phyloP scores from a whole-genome alignment of 2,329 filamentous ascomycete genomes.

The Trichocomaceae sp. region DNA sequence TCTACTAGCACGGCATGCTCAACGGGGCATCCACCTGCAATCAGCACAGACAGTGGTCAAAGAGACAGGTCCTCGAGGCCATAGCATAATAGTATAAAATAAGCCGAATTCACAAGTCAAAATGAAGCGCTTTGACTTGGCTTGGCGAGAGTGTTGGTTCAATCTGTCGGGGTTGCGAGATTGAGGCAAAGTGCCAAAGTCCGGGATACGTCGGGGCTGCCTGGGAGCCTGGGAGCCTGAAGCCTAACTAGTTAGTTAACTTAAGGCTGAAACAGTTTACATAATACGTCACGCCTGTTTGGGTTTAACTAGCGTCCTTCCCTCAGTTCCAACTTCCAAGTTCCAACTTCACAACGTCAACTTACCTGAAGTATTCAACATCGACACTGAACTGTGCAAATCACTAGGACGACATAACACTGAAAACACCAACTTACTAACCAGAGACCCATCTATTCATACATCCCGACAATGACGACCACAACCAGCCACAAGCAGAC shows the following conservation, averaged over 20 bases:
- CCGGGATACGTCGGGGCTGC: no score
- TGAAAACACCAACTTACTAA: not conserved
- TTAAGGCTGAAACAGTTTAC: no score
- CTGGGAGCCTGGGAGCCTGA: not conserved
- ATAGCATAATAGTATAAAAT: not conserved
- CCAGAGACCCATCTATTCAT: not conserved
- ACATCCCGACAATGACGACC: not conserved
- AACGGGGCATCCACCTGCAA: not conserved
- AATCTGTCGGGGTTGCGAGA: not conserved
- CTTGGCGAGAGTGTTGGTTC: not conserved
- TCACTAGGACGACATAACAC: not conserved
- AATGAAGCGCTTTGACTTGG: not conserved
- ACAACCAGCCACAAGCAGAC: not conserved
- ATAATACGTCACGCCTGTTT: not conserved
- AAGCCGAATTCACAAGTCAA: not conserved
- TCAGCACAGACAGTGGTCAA: not conserved
- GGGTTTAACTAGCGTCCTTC: no score
- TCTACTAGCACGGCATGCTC: constrained; percentile 4
- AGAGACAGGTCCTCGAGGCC: not conserved
- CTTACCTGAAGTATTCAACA: no score
- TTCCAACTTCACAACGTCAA: not conserved
- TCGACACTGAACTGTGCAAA: no score
- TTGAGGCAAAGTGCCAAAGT: not conserved
- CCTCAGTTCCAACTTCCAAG: no score
- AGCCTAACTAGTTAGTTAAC: no score